phyloP scores from a whole-genome alignment of 352 stramenopile genomes.

The Saprolegnia parasitica region DNA sequence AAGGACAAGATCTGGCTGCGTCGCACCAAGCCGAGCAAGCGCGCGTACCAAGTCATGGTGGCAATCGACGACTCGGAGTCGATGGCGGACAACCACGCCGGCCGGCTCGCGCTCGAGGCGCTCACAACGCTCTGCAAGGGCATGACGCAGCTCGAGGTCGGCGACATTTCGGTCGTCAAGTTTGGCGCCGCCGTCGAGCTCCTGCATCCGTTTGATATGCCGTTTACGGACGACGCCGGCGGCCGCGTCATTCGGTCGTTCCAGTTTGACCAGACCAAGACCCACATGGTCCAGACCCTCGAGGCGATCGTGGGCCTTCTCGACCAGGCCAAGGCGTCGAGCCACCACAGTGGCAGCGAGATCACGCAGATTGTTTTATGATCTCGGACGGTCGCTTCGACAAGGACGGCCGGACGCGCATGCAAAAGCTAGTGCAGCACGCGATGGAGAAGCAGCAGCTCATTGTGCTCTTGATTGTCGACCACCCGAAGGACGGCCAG shows the following conservation, averaged over 20 bases:
- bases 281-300: constrained; percentile 93
- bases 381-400: constrained; percentile 99
- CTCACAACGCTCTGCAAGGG: constrained; percentile 96
- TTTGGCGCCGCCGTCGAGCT: constrained; percentile 97
- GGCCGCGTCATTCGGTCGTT: constrained; percentile 93
- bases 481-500: constrained; percentile 62
- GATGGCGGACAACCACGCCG: constrained; percentile 96
- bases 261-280: constrained; percentile 96
- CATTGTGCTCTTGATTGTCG: constrained; percentile 97
- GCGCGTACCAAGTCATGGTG: constrained; percentile 98
- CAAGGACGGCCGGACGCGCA: constrained; percentile 90
- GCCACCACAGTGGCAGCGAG: constrained; percentile 55
- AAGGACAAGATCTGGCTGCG: constrained; percentile 99
- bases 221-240: constrained; percentile 96
- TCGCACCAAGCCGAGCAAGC: constrained; percentile 97
- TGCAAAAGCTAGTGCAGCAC: constrained; percentile 95
- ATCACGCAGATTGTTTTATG: constrained; percentile 97
- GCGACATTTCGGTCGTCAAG: constrained; percentile 85
- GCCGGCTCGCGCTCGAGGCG: constrained; percentile 92
- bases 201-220: constrained; percentile 94
- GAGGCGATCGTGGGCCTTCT: constrained; percentile 90
- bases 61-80: constrained; percentile 99
- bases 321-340: constrained; percentile 69
- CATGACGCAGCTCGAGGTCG: constrained; percentile 97
- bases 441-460: constrained; percentile 97